Base-by-base conservation (phyloP, 1,139 yeast genomes). In the Geotrichum klebahnii region DNA sequence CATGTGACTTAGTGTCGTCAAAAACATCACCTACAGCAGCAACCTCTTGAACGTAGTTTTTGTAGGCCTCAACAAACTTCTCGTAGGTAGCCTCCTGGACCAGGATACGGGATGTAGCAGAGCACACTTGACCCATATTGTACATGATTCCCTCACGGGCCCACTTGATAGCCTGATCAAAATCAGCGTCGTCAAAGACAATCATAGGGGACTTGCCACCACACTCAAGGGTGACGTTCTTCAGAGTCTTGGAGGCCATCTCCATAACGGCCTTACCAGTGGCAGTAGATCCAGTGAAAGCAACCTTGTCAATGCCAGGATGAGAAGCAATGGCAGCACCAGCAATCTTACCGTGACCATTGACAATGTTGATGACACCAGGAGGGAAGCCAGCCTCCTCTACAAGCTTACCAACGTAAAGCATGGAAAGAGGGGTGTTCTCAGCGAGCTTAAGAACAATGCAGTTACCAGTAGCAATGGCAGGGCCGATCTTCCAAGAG, bases 401-500 rank as follows among this genome's bases (percentile, higher is more conserved):
- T 60, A 77, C 71, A 57, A 83, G 76, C 53, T 74, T 70, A 59
- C 82, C 79, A 50, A 79, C 78, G 63, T 72, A 80, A 59, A 85
- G 75, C 23, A 90, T 94, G 52, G 89, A 79, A 59, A 85, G 77
- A 57, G 95, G 95, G 48, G 95, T 85, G 53, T 86, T 78, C 72
- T 85, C 92, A 44, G 95, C 90, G 47, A 90, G 75, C 74, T 85
- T 85, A 68, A 86, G 71, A 51, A 86, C 87, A 60, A 84, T 76
- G 53, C 90, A 79, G 75, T 84, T 84, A 71, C 94, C 94, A 53
- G 88, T 74, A 53, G 88, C 87, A 60, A 86, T 71, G 51, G 90
- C 92, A 48, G 95, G 95, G 54, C 85, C 92, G 55, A 86, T 73
- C 72, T 85, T 85, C 95, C 95, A 85, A 16, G 89, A 71, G 73